Base-by-base conservation (phyloP, 768 basidiomycete genomes). In the Naganishia randhawae region DNA sequence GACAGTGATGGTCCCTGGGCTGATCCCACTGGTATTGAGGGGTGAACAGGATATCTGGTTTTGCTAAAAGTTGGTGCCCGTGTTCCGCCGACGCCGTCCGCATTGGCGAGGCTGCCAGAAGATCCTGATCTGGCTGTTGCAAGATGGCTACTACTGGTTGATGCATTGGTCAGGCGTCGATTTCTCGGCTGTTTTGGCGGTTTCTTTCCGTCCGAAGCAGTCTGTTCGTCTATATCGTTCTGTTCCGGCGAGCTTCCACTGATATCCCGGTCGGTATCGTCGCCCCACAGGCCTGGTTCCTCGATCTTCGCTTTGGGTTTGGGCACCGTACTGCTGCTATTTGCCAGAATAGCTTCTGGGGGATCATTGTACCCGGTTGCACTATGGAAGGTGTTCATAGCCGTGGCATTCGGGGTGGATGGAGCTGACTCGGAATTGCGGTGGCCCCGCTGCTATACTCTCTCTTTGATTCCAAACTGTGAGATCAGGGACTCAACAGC, bases 181-280 rank as follows among this genome's bases (percentile, higher is more conserved):
- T 39, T 61, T 61, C 57, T 61, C 39, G 57, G 57, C 39, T 61
- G 57, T 61, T 41, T 61, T 41, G 57, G 57, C 33, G 57, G 37
- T 10, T 61, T 39, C 37, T 39, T 10, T 27, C 39, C 57, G 19
- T 61, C 29, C 27, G 22, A 31, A 25, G 31, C 39, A 25, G 4
- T 29, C 37, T 42, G 1, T 13, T 61, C 14, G 25, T 2, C 5
- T 9, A 35, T 16, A 37, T 55, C 33, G n/a, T 29, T 11, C 3
- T 16, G 7, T 7, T 11, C n/a, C 13, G 33, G n/a, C 0, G 54
- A 33, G 54, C n/a, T 42, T 13, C 19, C 57, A 11, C 5, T 29
- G 16, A 14, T 1, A 11, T 41, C 57, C 3, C 11, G n/a, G n/a
- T 48, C 45, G 19, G 13, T 13, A 22, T 61, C 57, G 35, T 41